Percentiles rank a stretch among this genome's conserved stretches.
These are phyloP conservation scores for Cinchona pubescens DNA, from an alignment of 257 asterid species.

Conservation along the genomic window DNA sequence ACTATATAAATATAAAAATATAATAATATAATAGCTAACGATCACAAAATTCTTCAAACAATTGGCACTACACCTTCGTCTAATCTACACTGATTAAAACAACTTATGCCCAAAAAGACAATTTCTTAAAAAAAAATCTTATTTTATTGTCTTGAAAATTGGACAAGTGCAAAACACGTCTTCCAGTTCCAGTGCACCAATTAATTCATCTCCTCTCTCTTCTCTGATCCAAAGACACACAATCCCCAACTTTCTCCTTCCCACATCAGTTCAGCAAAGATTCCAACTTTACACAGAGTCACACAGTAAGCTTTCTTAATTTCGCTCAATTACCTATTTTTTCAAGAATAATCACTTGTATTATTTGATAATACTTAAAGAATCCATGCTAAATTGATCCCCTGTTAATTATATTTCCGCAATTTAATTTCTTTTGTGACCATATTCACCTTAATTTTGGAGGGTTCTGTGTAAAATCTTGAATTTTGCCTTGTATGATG, in stretches of 20 bases:
- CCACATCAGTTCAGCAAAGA: neutral
- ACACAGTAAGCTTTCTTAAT: neutral
- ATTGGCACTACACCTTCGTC: neutral
- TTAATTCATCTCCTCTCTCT: neutral
- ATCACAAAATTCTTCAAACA: too few relatives aligned
- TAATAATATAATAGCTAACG: too few relatives aligned
- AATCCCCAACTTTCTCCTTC: neutral
- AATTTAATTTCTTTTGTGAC: neutral
- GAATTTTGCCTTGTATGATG: neutral
- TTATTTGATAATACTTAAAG: constrained; percentile 1
- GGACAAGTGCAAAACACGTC: neutral
- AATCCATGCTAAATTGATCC: constrained; percentile 1
- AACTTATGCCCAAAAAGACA: neutral
- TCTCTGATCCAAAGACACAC: neutral
- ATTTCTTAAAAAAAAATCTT: too few relatives aligned
- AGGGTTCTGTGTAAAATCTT: constrained; percentile 7
- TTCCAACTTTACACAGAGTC: neutral
- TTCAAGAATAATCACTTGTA: neutral
- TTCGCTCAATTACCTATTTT: neutral
- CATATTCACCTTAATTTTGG: neutral
- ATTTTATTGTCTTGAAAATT: neutral
- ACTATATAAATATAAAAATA: too few relatives aligned
- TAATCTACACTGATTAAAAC: too few relatives aligned
- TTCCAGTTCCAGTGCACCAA: neutral
- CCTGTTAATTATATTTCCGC: neutral